Base-by-base conservation (phyloP, 164 flowering plant genomes). In the Annona cherimola region DNA sequence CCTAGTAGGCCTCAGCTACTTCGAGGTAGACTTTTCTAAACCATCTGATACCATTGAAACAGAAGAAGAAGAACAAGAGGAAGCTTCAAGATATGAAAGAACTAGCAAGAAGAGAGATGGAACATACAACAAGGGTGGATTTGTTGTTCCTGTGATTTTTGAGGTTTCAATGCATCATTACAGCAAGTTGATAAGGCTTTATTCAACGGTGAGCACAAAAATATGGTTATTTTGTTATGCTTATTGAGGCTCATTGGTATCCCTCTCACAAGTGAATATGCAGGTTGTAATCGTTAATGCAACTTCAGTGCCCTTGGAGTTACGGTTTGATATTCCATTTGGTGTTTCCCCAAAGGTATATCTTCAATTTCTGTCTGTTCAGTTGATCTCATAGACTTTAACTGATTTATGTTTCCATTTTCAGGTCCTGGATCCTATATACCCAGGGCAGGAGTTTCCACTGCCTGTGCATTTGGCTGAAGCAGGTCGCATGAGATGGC, bases 311-410 rank as follows among this genome's bases (percentile, higher is more conserved):
- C 90, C 97, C 11, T 74, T 95, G 76, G 97, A 95, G 83, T 84
- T 95, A 63, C 86, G 98, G 18, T 93, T 95, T 81, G 99, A 95
- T 76, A 95, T 91, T 81, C 99, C 99, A 61, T 90, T 95, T 80
- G 94, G 99, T 40, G 80, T 95, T 40, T 83, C 96, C 40, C 96
- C 98, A 43, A 95, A 88, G 99, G 99, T 95, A 83, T 39, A 18
- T 16, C 12, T 20, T 6, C 71, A 16, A 12, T 1, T 46, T 45
- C 40, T 7, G 35, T 46, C 7, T 14, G 19, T 7, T 2, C 16
- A 54, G 11, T 4, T 45, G 42, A 11, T 5, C 7, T 3, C 16
- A 70, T 26, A 26, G 26, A 42, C 16, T 39, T 43, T 61, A n/a
- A n/a, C 59, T 76, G 35, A 74, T 68, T 26, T 43, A 43, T 18